A percentile compares a stretch with the other conserved stretches of the same genome.
Evolutionary conservation across 2,329 filamentous ascomycete species (phyloP).

Genomic region (Beauveria rudraprayagi): DNA sequence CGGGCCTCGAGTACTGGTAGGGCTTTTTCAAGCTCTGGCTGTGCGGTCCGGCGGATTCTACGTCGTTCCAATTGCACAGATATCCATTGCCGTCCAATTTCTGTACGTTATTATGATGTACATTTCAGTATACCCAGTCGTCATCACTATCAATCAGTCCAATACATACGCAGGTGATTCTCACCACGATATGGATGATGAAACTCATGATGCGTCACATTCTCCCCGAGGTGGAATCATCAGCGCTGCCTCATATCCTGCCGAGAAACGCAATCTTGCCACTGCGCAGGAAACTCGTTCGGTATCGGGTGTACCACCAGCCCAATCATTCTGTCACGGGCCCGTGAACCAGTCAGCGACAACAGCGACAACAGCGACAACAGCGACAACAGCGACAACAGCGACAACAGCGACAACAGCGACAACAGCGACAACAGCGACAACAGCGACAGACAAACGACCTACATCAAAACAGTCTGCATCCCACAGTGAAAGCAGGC

Average conservation of each 20-base stretch:
- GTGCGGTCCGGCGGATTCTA: constrained; percentile 60
- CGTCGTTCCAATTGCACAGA: constrained; percentile 50
- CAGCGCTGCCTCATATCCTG: neutral
- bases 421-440: neutral
- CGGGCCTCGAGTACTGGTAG: constrained; percentile 51
- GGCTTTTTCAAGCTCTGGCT: constrained; percentile 54
- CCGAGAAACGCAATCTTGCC: neutral
- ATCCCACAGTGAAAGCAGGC: neutral
- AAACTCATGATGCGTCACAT: neutral
- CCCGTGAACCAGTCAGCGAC: neutral
- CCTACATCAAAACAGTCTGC: neutral
- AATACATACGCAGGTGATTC: constrained; percentile 60
- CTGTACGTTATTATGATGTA: constrained; percentile 60
- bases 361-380: neutral
- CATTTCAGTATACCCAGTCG: constrained; percentile 54
- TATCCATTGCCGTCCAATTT: constrained; percentile 50
- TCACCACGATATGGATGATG: constrained; percentile 42
- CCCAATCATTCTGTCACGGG: neutral
- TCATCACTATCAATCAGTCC: constrained; percentile 57
- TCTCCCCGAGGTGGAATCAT: neutral
- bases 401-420: neutral
- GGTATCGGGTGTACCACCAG: neutral
- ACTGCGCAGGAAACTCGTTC: neutral
- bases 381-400: neutral
- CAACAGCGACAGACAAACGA: neutral